phyloP scores from a whole-genome alignment of 2,329 filamentous ascomycete species.

The Arthrobotrys pseudoclavata region DNA sequence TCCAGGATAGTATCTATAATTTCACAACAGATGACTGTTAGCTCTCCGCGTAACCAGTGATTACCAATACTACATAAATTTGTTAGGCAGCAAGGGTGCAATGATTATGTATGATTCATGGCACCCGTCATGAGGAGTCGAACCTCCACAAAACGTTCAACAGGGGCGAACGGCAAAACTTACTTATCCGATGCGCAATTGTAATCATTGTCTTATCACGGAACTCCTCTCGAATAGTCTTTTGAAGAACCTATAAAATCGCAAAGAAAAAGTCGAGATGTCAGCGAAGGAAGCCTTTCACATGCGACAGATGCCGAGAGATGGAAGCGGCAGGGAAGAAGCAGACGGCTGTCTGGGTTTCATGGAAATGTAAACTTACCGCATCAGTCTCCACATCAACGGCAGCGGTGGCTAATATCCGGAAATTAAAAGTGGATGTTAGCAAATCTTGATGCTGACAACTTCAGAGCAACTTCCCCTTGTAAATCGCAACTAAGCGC shows the following conservation, averaged over 20 bases:
- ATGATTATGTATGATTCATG: constrained; percentile 7
- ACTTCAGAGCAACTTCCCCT: constrained; percentile 59
- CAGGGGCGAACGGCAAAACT: constrained; percentile 43
- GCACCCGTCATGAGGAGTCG: constrained; percentile 10
- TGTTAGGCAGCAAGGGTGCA: constrained; percentile 16
- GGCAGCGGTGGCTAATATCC: constrained; percentile 70
- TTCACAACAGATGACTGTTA: constrained; percentile 13
- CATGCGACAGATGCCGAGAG: constrained; percentile 49
- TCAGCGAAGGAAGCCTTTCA: constrained; percentile 28
- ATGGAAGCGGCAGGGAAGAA: constrained; percentile 22
- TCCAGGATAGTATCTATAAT: constrained; percentile 82
- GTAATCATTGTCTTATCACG: constrained; percentile 96
- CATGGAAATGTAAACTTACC: constrained; percentile 44
- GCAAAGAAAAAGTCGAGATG: constrained; percentile 66
- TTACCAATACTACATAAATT: constrained; percentile 39
- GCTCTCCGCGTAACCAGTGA: constrained; percentile 29
- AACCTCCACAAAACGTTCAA: constrained; percentile 2
- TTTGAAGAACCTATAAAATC: constrained; percentile 47
- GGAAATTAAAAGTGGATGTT: constrained; percentile 50
- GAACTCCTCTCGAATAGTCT: constrained; percentile 70
- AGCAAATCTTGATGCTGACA: constrained; percentile 41
- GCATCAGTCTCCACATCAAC: constrained; percentile 75
- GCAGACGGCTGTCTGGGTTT: background rate
- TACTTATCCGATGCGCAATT: constrained; percentile 91
- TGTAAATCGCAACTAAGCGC: constrained; percentile 14